phyloP scores from a whole-genome alignment of 2,329 filamentous ascomycete genomes.

The Cadophora luteo-olivacea region DNA sequence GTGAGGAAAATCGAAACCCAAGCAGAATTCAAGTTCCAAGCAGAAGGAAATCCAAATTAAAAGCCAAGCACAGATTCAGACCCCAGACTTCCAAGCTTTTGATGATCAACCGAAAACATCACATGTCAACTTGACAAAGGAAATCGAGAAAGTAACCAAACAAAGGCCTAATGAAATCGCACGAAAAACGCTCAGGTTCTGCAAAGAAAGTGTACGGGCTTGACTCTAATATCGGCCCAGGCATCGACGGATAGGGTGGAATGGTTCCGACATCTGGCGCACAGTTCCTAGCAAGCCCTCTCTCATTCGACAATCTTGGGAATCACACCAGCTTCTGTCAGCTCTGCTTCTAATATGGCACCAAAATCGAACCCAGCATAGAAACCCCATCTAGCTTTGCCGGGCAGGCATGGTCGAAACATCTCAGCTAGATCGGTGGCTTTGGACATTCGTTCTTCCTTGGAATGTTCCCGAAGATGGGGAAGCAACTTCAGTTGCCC shows the following conservation, averaged over 20 bases:
- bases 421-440: neutral
- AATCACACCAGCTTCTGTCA: neutral
- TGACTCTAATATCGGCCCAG: neutral
- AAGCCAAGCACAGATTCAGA: neutral
- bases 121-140: neutral
- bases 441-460: slow-evolving; percentile 5
- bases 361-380: neutral
- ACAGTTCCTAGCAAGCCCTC: neutral
- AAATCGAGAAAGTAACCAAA: neutral
- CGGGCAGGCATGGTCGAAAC: neutral
- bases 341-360: neutral
- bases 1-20: too few species aligned
- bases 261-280: too few species aligned
- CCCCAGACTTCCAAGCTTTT: too few species aligned
- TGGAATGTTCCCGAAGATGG: neutral
- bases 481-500: neutral
- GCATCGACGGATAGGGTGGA: neutral
- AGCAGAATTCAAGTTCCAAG: too few species aligned
- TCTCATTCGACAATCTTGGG: neutral
- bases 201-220: neutral
- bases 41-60: neutral
- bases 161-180: neutral
- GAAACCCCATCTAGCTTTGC: neutral
- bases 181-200: neutral
- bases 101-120: neutral